Evolutionary conservation across 2,329 filamentous ascomycete species (phyloP).

Genomic region (Fusarium veterinarium): DNA sequence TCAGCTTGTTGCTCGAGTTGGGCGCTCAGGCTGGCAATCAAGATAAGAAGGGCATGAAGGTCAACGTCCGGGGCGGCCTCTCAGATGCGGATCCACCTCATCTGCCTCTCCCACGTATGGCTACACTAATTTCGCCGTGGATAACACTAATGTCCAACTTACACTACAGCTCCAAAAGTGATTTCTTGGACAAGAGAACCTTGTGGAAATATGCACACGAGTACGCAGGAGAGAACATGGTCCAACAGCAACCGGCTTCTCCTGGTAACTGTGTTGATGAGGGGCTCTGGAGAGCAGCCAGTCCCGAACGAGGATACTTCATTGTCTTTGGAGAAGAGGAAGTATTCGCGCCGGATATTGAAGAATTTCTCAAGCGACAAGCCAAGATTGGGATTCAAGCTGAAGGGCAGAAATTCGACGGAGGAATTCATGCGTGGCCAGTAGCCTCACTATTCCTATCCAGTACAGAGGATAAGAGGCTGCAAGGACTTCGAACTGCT

Average conservation of each 20-base stretch:
- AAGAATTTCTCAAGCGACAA: constrained; percentile 67
- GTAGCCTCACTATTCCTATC: constrained; percentile 73
- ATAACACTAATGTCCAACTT: constrained; percentile 75
- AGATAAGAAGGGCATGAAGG: constrained; percentile 28
- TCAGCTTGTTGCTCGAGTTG: constrained; percentile 78
- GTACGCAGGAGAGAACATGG: constrained; percentile 64
- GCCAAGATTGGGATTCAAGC: constrained; percentile 65
- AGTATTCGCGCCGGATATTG: constrained; percentile 78
- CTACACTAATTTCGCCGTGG: constrained; percentile 85
- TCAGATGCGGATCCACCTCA: constrained; percentile 27
- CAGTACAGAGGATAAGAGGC: constrained; percentile 59
- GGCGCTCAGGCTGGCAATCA: constrained; percentile 52
- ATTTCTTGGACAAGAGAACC: constrained; percentile 76
- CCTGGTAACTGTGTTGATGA: constrained; percentile 77
- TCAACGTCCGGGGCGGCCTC: constrained; percentile 21
- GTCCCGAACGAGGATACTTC: constrained; percentile 74
- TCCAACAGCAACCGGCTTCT: constrained; percentile 60
- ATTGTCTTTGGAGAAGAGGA: constrained; percentile 82
- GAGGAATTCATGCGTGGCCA: constrained; percentile 85
- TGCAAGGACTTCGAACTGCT: constrained; percentile 62
- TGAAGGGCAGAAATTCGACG: constrained; percentile 69
- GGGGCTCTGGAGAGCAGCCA: constrained; percentile 73
- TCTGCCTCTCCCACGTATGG: constrained; percentile 60
- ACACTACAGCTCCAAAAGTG: constrained; percentile 76
- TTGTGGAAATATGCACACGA: constrained; percentile 77